Evolutionary conservation across 2,329 filamentous ascomycete genomes (phyloP), one percentile per base, ranked within the genome.

Genomic region (Pseudogymnoascus sp.): DNA sequence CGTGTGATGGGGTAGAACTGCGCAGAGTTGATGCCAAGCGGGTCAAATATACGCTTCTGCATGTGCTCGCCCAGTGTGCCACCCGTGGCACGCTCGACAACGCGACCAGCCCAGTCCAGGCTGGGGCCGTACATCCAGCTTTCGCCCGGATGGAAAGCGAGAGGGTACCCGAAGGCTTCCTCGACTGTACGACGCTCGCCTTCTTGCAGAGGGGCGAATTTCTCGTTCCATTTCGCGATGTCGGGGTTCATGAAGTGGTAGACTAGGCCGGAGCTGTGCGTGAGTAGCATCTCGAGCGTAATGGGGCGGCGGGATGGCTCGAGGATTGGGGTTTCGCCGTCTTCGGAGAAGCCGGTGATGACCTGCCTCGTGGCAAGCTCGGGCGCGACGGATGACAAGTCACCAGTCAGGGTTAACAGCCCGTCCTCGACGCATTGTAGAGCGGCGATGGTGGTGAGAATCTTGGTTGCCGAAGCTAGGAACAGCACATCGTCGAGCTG

Each of bases 11-110:
- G 75, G n/a, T 72, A 72, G 64, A 79, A 77, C 63, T 76, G 67
- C 1, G 72, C 73, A 60, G 74, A 72, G 0, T 61, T 67, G 42
- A 80, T 74, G 10, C 74, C 75, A 1, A 84, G 71, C 1, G 78
- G 79, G 4, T 74, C 63, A 59, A 79, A 77, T 31, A 83, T 72
- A 18, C 80, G 67, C 60, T 75, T 69, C 60, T 80, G 75, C 15
- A 82, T 69, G 63, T 80, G 82, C 3, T 77, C 75, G 37, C 81
- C 78, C 2, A 83, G 74, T 0, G 67, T 68, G 0, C 73, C 59
- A 0, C 76, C 75, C 0, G 76, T 78, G 2, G 70, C 73, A 9
- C 80, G 74, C 65, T 82, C 76, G 0, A 83, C 65, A 0, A 75
- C 71, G 1, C 80, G 69, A 2, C 81, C 81, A 55, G 59, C 61